phyloP scores from a whole-genome alignment of 345 rosid species.

The Acer negundo region DNA sequence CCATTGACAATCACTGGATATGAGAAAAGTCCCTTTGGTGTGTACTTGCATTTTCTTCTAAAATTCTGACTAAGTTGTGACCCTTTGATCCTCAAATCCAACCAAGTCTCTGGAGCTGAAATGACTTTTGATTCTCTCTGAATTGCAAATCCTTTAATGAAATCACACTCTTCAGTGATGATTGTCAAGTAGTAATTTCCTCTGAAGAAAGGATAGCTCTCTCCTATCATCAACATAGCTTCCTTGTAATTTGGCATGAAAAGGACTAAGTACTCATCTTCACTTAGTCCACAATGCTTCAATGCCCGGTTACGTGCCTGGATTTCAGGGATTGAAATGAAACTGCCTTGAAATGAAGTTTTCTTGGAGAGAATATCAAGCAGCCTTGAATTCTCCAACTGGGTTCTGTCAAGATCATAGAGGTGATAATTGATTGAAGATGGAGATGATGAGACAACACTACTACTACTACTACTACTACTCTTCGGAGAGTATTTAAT shows the following conservation, averaged over 20 bases:
- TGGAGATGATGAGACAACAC: conserved; percentile 31
- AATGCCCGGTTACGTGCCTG: conserved; percentile 57
- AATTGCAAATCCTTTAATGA: conserved; percentile 40
- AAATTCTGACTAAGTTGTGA: conserved; percentile 70
- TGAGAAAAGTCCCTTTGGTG: conserved; percentile 57
- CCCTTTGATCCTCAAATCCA: conserved; percentile 67
- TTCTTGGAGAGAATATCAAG: conserved; percentile 54
- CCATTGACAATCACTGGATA: conserved; percentile 48
- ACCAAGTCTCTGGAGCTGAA: conserved; percentile 58
- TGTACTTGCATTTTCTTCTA: conserved; percentile 62
- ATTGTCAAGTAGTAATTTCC: conserved; percentile 64
- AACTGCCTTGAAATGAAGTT: conserved; percentile 51
- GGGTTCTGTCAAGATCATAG: conserved; percentile 49
- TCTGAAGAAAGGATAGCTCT: conserved; percentile 65
- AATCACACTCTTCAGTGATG: conserved; percentile 44
- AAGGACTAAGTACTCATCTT: conserved; percentile 56
- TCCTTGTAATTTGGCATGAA: conserved; percentile 53
- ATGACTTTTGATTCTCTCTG: conserved; percentile 55
- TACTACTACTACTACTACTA: not conserved
- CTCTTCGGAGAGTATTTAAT: conserved; percentile 30
- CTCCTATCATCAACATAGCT: conserved; percentile 56
- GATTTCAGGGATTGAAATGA: conserved; percentile 67
- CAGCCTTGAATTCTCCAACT: conserved; percentile 50
- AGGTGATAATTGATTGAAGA: conserved; percentile 36
- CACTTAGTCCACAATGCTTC: conserved; percentile 52